A percentile compares a stretch with the other conserved stretches of the same genome.
phyloP scores from a whole-genome alignment of 352 stramenopile genomes.

The Pythium angustatum region DNA sequence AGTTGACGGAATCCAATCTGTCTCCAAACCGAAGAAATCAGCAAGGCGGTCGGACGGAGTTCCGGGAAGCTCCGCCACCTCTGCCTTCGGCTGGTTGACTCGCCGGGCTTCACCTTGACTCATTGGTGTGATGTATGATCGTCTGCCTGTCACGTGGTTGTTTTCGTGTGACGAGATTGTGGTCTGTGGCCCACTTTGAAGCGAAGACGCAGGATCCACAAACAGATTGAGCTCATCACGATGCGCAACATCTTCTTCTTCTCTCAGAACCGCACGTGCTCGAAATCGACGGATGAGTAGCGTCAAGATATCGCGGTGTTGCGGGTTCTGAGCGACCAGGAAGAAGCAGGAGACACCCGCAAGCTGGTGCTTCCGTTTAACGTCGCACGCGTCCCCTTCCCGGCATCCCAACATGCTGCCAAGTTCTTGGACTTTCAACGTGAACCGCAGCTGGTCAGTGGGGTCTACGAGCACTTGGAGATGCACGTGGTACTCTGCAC shows the following conservation, averaged over 20 bases:
- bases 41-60: neutral
- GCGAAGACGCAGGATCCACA: constrained; percentile 58
- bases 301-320: constrained; percentile 78
- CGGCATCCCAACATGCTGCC: constrained; percentile 69
- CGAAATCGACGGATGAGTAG: constrained; percentile 77
- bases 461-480: constrained; percentile 77
- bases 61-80: constrained; percentile 6
- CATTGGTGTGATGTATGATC: constrained; percentile 10
- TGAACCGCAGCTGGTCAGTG: constrained; percentile 63
- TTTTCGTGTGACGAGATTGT: neutral
- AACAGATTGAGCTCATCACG: constrained; percentile 69
- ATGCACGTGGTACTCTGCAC: constrained; percentile 50
- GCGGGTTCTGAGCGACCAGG: constrained; percentile 70
- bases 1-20: neutral
- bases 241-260: constrained; percentile 59
- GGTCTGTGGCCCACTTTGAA: neutral
- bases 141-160: neutral
- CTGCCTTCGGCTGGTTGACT: neutral
- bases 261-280: constrained; percentile 39
- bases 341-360: constrained; percentile 70
- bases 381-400: constrained; percentile 56
- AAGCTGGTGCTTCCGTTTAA: constrained; percentile 52
- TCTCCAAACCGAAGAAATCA: constrained; percentile 19
- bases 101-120: neutral
- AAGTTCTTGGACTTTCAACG: constrained; percentile 75